phyloP scores from a whole-genome alignment of 345 rosid species.

The Aegle marmelos region DNA sequence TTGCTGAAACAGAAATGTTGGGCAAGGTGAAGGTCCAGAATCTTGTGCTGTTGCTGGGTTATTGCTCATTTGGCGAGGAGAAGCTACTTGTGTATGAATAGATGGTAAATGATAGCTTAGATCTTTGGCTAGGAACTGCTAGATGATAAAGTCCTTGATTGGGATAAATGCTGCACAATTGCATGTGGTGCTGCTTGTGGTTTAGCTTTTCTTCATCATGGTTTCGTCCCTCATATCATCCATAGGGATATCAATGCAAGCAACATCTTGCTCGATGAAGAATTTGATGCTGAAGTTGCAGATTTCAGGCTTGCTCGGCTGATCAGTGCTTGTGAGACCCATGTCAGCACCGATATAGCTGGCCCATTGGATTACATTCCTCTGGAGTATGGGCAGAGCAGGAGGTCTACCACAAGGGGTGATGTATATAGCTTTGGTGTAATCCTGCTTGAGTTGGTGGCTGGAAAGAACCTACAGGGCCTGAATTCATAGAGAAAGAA shows the following conservation, averaged over 20 bases:
- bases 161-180: conserved; percentile 75
- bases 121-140: conserved; percentile 73
- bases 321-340: conserved; percentile 91
- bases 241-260: conserved; percentile 92
- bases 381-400: conserved; percentile 91
- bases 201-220: conserved; percentile 83
- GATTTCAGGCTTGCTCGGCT: conserved; percentile 88
- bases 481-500: conserved; percentile 87
- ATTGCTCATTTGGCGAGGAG: conserved; percentile 77
- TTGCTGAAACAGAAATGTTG: conserved; percentile 45
- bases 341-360: conserved; percentile 77
- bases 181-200: conserved; percentile 80
- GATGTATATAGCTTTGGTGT: conserved; percentile 96
- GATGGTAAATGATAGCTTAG: conserved; percentile 88
- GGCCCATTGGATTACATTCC: conserved; percentile 94
- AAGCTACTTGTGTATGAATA: conserved; percentile 90
- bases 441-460: conserved; percentile 75
- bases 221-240: conserved; percentile 84
- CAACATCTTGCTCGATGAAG: conserved; percentile 68
- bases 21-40: conserved; percentile 94
- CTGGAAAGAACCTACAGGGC: conserved; percentile 93
- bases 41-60: conserved; percentile 80
- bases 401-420: conserved; percentile 69
- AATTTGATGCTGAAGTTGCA: conserved; percentile 83
- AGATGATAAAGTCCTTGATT: conserved; percentile 65